Base-by-base conservation (phyloP, 2,329 filamentous ascomycete genomes). In the Grosmannia penicillata region DNA sequence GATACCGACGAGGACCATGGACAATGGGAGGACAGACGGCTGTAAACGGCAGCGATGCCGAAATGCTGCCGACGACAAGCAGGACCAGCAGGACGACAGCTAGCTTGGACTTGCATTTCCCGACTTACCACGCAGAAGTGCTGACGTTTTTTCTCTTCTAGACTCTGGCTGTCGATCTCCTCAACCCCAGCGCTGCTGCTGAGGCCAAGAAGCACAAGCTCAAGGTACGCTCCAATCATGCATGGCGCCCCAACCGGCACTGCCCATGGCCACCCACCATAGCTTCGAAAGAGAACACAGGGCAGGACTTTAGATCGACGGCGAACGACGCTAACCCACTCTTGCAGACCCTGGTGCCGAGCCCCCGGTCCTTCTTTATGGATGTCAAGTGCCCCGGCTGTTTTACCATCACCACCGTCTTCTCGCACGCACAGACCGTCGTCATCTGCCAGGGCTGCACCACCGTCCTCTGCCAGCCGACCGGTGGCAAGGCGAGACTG, bases 191-290 rank as follows among this genome's bases (percentile, higher is more conserved):
- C 63, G 82, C 89, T 70, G 84, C 85, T 69, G 79, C 89, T 67
- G 91, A 98, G 82, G 86, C 86, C 62, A 85, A 86, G 75, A 96
- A 96, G 83, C 91, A 98, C 84, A 98, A 98, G 85, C 85, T 98
- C 67, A 98, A 98, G 86, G 86, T 94, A 85, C 24, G 17, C 35
- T 14, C 3, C 21, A 8, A n/a, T n/a, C n/a, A n/a, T n/a, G 31
- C 5, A 4, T 19, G 6, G n/a, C 23, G 14, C 10, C 26, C n/a
- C 19, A 24, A 29, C n/a, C 9, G n/a, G n/a, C n/a, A n/a, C n/a
- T n/a, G n/a, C n/a, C n/a, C n/a, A n/a, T n/a, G n/a, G n/a, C n/a
- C n/a, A n/a, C n/a, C n/a, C n/a, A n/a, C n/a, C n/a, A n/a, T n/a
- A n/a, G n/a, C n/a, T n/a, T n/a, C n/a, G n/a, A n/a, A n/a, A n/a